A percentile compares a stretch with the other conserved stretches of the same genome.
Evolutionary conservation across 345 rosid genomes (phyloP).

Genomic region (Combretum micranthum): DNA sequence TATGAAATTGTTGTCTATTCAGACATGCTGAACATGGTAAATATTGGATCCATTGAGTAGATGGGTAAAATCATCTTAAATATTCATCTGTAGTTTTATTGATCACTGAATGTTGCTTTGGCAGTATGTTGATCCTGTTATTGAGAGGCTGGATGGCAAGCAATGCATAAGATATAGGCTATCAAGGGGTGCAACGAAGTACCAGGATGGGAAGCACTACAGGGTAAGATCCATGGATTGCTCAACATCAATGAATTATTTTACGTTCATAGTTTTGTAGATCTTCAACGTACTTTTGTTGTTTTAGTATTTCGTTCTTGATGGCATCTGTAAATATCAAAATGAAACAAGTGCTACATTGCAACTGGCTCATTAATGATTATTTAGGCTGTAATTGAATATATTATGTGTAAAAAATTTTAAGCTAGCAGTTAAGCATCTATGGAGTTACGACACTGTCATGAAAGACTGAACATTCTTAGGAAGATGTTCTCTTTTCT

Average conservation of each 20-base stretch:
- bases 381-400: no score
- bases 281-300: not conserved
- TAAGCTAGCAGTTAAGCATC: no score
- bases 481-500: no score
- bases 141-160: constrained; percentile 83
- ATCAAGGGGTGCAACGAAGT: constrained; percentile 77
- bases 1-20: constrained; percentile 86
- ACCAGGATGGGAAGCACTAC: constrained; percentile 84
- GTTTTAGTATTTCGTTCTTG: not conserved
- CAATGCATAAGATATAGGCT: constrained; percentile 58
- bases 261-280: not conserved
- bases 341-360: no score
- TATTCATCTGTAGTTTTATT: not conserved
- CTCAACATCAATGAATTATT: not conserved
- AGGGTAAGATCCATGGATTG: constrained; percentile 43
- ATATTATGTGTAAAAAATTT: no score
- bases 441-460: no score
- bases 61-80: not conserved
- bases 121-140: constrained; percentile 78
- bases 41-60: constrained; percentile 1
- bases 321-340: no score
- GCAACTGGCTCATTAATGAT: no score
- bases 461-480: no score
- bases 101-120: constrained; percentile 14
- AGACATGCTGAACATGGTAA: constrained; percentile 81